These are phyloP conservation scores for Aspergillus affinis DNA, from an alignment of 495 filamentous ascomycete genomes.

Conservation along the genomic window DNA sequence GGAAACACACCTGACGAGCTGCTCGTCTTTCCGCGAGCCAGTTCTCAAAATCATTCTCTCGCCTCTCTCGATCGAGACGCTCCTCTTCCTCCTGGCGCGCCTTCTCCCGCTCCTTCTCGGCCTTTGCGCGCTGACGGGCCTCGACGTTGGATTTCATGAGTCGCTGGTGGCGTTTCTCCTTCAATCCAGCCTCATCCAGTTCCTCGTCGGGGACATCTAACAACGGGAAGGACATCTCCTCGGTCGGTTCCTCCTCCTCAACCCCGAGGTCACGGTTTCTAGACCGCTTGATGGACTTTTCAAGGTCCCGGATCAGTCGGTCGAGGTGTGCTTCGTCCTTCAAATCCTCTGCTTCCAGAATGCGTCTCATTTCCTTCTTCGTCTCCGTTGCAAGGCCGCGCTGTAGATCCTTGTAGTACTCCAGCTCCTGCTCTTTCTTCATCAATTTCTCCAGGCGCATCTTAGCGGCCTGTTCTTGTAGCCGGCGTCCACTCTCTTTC, in stretches of 20 bases:
- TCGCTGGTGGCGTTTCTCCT: conserved; percentile 87
- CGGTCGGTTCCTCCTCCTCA: conserved; percentile 71
- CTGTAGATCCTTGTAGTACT: conserved; percentile 86
- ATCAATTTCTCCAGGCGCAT: conserved; percentile 93
- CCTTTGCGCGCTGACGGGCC: conserved; percentile 85
- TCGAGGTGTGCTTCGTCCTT: conserved; percentile 85
- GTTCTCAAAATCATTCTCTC: conserved; percentile 78
- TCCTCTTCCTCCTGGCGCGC: conserved; percentile 79
- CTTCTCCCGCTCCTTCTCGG: conserved; percentile 90
- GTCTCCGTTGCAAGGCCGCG: conserved; percentile 61
- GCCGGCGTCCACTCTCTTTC: conserved; percentile 83
- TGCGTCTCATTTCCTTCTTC: conserved; percentile 84
- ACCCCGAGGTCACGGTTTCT: conserved; percentile 90
- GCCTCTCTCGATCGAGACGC: conserved; percentile 75
- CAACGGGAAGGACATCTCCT: conserved; percentile 79
- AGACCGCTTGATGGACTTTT: conserved; percentile 81
- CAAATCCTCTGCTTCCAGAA: conserved; percentile 86
- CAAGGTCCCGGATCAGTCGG: conserved; percentile 78
- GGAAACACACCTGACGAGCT: conserved; percentile 57
- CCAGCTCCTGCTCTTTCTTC: conserved; percentile 91
- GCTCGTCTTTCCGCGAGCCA: conserved; percentile 81
- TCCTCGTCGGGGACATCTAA: conserved; percentile 89
- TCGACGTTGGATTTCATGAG: conserved; percentile 93
- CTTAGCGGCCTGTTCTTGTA: conserved; percentile 96
- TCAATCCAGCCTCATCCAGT: conserved; percentile 84